Evolutionary conservation across 495 filamentous ascomycete genomes (phyloP), one percentile per base, ranked within the genome.

Genomic region (Penicillium cosmopolitanum): DNA sequence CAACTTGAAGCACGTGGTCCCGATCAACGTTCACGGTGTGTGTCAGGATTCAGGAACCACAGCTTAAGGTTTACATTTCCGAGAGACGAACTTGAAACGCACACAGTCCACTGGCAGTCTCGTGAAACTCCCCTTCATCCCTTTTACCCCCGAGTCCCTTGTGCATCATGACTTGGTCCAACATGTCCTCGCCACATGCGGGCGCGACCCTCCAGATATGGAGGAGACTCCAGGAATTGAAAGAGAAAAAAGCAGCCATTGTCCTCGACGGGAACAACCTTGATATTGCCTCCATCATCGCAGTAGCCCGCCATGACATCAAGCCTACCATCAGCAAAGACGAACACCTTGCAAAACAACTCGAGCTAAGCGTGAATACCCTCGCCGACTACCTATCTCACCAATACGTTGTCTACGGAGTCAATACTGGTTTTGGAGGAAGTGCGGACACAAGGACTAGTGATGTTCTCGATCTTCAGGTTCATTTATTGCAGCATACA

Each of bases 351-450:
- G 44, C 51, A 9, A 53, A 61, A 43, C 53, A 43, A 19, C 50
- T 64, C 5, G 62, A 64, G 9, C 43, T 55, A 25, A 53, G 48
- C 18, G 62, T 64, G 4, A 50, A 64, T 7, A 55, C 62, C 21
- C 50, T 64, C 8, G 34, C 50, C 13, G 57, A 64, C 9, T 43
- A 57, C 23, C 42, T 64, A 9, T 21, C 62, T 9, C 53, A 57
- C 11, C 18, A 61, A 13, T 61, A 42, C 23, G 62, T 64, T 23
- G 51, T 64, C 7, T 64, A 64, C n/a, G 86, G 86, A 5, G 85
- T 89, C 60, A 89, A 85, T 63, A 88, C 86, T 5, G 86, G 86
- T 11, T 87, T 87, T 53, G 86, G 86, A n/a, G 86, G 84, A 5
- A 87, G 81, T 57, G 86, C 86, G n/a, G 84, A 88, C 57, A 75